phyloP scores from a whole-genome alignment of 208 protist genomes.

The Crithidia thermophila region DNA sequence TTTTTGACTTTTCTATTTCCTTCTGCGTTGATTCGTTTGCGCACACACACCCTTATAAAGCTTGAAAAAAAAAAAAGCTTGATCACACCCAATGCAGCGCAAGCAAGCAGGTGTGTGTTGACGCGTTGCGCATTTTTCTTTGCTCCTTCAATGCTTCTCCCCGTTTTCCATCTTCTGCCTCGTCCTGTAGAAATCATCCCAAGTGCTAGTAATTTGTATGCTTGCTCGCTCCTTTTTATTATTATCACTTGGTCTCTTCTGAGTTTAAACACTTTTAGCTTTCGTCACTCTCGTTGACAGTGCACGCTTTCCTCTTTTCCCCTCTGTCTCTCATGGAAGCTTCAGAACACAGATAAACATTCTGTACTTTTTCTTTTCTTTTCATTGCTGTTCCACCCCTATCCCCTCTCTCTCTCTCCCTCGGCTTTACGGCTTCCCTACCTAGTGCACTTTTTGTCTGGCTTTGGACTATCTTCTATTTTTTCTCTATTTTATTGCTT shows the following conservation, averaged over 20 bases:
- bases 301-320: neutral
- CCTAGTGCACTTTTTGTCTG: slow-evolving; percentile 3
- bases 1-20: neutral
- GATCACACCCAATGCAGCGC: no score
- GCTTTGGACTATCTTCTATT: neutral
- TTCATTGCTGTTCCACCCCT: neutral
- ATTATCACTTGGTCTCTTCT: neutral
- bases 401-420: neutral
- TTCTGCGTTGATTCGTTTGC: no score
- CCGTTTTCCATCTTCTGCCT: no score
- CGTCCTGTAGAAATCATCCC: no score
- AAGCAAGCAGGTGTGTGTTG: no score
- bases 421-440: neutral
- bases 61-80: no score
- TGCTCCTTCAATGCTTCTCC: no score
- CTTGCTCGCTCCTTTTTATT: slow-evolving; percentile 2
- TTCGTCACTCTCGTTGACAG: neutral
- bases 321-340: neutral
- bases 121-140: no score
- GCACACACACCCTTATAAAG: no score
- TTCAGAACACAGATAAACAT: neutral
- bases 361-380: neutral
- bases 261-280: neutral
- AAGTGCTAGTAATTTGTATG: no score
- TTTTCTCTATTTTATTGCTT: neutral